Evolutionary conservation across 2,329 filamentous ascomycete species (phyloP).

Genomic region (Trichoderma gracile): DNA sequence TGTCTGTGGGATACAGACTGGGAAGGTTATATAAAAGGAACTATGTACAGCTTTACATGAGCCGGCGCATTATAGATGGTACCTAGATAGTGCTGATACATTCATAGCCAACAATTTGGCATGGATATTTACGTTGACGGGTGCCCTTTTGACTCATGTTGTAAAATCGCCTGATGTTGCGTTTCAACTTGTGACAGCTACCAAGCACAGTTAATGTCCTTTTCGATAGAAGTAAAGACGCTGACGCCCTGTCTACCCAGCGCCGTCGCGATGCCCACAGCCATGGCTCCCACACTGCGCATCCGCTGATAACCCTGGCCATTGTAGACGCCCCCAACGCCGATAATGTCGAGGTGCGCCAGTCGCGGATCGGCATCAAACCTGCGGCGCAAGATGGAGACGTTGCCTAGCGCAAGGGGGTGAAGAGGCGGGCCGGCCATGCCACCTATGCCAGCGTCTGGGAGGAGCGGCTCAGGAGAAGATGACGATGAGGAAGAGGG

Average conservation of each 20-base stretch:
- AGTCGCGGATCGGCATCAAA: slow-evolving; percentile 54
- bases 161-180: not conserved
- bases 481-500: slow-evolving; percentile 58
- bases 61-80: slow-evolving; percentile 5
- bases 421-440: slow-evolving; percentile 73
- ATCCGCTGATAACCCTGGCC: slow-evolving; percentile 63
- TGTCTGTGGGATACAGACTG: slow-evolving; percentile 18
- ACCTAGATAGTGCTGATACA: not conserved
- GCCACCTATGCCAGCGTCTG: slow-evolving; percentile 64
- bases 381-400: slow-evolving; percentile 63
- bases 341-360: slow-evolving; percentile 62
- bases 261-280: slow-evolving; percentile 69
- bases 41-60: not conserved
- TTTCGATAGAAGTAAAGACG: slow-evolving; percentile 62
- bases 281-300: slow-evolving; percentile 63
- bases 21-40: slow-evolving; percentile 1
- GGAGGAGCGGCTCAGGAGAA: slow-evolving; percentile 41
- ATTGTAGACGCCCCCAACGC: slow-evolving; percentile 72
- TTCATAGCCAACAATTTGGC: not conserved
- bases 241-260: slow-evolving; percentile 62
- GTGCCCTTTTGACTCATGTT: not conserved
- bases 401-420: slow-evolving; percentile 73
- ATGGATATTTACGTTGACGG: not conserved
- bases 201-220: slow-evolving; percentile 31
- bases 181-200: not conserved